These are phyloP conservation scores for Passiflora organensis DNA, from an alignment of 345 rosid species.

Conservation along the genomic window DNA sequence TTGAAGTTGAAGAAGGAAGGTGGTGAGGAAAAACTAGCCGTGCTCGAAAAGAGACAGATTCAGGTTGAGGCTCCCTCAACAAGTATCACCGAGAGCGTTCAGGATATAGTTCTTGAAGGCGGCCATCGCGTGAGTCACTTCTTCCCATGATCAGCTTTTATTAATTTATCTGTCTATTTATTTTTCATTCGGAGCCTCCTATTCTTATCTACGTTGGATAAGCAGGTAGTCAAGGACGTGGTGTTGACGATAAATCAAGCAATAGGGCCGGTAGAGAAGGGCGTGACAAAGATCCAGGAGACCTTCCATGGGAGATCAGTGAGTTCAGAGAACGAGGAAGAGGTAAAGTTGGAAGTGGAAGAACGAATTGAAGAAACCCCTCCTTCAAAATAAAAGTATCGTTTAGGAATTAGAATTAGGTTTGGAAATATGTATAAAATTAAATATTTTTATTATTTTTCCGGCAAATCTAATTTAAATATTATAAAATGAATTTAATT, in stretches of 20 bases:
- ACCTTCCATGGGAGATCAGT: conserved; percentile 38
- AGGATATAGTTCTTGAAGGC: conserved; percentile 75
- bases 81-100: conserved; percentile 69
- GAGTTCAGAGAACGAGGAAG: conserved; percentile 31
- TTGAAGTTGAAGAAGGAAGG: conserved; percentile 36
- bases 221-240: conserved; percentile 72
- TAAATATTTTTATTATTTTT: too few species aligned
- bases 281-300: conserved; percentile 76
- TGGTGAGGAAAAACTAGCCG: conserved; percentile 19
- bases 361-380: conserved; percentile 15
- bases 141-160: too few species aligned
- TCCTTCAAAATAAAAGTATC: too few species aligned
- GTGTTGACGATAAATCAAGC: conserved; percentile 85
- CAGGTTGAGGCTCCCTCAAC: conserved; percentile 72
- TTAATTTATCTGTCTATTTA: background rate
- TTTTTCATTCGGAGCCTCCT: background rate
- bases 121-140: conserved; percentile 53
- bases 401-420: too few species aligned
- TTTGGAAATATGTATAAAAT: too few species aligned
- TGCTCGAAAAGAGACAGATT: conserved; percentile 42
- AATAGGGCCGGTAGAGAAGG: conserved; percentile 76
- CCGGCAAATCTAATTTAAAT: too few species aligned
- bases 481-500: too few species aligned
- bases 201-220: background rate
- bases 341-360: conserved; percentile 34